Conservation (phyloP, 2,329 filamentous ascomycete genomes). For the Talaromyces funiculosus region DNA sequence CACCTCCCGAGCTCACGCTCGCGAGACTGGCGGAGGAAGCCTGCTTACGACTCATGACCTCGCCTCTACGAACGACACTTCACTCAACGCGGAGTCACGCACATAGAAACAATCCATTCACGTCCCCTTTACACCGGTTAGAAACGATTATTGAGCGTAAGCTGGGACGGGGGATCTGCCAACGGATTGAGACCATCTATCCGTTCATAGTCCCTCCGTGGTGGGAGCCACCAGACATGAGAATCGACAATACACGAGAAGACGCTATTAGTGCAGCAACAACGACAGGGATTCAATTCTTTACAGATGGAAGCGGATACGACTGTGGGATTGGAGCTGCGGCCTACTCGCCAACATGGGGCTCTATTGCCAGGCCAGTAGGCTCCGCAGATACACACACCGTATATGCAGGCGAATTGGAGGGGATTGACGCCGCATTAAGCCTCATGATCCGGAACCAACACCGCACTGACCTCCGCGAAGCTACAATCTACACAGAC, state of each 20-base stretch:
- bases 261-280: not conserved
- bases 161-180: not conserved
- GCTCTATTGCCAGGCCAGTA: rapidly evolving
- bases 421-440: not conserved
- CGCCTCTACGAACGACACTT: not conserved
- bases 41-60: slow-evolving; percentile 17
- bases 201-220: not conserved
- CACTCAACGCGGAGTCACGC: not conserved
- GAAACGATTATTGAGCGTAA: not conserved
- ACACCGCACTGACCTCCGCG: too few relatives aligned
- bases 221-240: not conserved
- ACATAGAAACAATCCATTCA: not conserved
- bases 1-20: slow-evolving; percentile 19
- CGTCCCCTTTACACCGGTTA: not conserved
- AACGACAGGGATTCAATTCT: not conserved
- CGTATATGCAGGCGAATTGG: not conserved
- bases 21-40: slow-evolving; percentile 20
- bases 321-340: not conserved
- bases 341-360: not conserved
- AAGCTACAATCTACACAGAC: slow-evolving; percentile 23
- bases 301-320: not conserved
- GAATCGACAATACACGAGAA: not conserved
- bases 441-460: not conserved
- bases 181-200: not conserved
- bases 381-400: not conserved